Evolutionary conservation across 2,329 filamentous ascomycete species (phyloP).

Genomic region (Rhynchosporium agropyri): DNA sequence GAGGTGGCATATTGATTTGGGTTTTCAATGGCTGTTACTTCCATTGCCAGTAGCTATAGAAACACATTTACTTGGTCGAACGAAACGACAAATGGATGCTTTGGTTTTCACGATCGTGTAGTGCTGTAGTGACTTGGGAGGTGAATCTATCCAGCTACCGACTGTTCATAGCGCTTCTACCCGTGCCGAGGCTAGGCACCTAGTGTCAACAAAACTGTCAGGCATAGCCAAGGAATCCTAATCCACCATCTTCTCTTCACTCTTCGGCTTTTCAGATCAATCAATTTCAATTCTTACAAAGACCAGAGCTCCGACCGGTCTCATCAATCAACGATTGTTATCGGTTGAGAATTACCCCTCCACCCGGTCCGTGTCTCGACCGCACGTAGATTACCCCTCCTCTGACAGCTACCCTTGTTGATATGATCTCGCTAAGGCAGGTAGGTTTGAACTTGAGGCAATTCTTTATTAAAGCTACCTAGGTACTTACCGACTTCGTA

Average conservation of each 20-base stretch:
- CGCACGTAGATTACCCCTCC: not conserved
- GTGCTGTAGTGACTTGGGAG: not conserved
- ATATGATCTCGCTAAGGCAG: no score
- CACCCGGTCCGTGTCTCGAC: not conserved
- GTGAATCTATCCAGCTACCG: not conserved
- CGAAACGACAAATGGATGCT: not conserved
- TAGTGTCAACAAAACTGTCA: not conserved
- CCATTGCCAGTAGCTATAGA: not conserved
- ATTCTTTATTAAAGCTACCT: constrained; percentile 8
- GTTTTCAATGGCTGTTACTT: not conserved
- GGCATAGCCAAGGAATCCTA: not conserved
- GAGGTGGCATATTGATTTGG: constrained; percentile 22
- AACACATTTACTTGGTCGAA: not conserved
- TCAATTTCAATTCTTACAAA: not conserved
- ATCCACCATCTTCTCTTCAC: not conserved
- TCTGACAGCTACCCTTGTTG: constrained; percentile 1
- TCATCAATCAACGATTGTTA: not conserved
- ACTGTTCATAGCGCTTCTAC: not conserved
- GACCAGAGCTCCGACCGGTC: no score
- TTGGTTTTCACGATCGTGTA: not conserved
- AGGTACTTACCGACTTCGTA: not conserved
- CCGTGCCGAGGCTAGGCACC: not conserved
- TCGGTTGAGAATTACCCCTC: not conserved
- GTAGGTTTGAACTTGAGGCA: constrained; percentile 1
- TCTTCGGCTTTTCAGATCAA: not conserved